Evolutionary conservation across 495 filamentous ascomycete species (phyloP).

Genomic region (Penicillium alfredii): DNA sequence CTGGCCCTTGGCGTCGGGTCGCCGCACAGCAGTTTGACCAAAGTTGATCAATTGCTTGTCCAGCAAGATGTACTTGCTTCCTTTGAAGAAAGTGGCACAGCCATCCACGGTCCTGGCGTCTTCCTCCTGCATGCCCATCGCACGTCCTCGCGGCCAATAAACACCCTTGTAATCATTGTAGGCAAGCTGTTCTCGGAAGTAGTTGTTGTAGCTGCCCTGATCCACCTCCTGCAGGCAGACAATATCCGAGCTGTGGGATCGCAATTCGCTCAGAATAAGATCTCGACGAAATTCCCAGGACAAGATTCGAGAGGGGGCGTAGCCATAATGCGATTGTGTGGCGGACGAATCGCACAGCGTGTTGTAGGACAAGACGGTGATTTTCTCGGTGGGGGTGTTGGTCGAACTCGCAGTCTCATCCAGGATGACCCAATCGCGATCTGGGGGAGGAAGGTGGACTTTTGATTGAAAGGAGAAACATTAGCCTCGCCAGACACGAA

Average conservation of each 20-base stretch:
- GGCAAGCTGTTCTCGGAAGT: slow-evolving; percentile 74
- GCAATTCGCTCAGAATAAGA: slow-evolving; percentile 72
- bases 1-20: slow-evolving; percentile 90
- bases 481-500: no score
- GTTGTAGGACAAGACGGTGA: slow-evolving; percentile 87
- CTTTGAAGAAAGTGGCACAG: slow-evolving; percentile 94
- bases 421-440: slow-evolving; percentile 62
- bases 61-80: slow-evolving; percentile 80
- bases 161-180: slow-evolving; percentile 87
- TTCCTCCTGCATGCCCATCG: slow-evolving; percentile 83
- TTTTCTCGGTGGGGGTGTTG: slow-evolving; percentile 45
- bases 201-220: slow-evolving; percentile 81
- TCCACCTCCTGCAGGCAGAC: slow-evolving; percentile 92
- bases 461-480: not conserved
- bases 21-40: slow-evolving; percentile 81
- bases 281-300: slow-evolving; percentile 81
- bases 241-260: slow-evolving; percentile 76
- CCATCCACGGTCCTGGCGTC: slow-evolving; percentile 86
- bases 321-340: slow-evolving; percentile 77
- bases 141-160: slow-evolving; percentile 79
- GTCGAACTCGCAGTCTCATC: slow-evolving; percentile 48
- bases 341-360: slow-evolving; percentile 90
- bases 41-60: slow-evolving; percentile 94
- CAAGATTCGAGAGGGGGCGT: slow-evolving; percentile 70
- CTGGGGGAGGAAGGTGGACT: slow-evolving; percentile 61